phyloP scores from a whole-genome alignment of 306 rosid genomes.

The Vigna trinervia region DNA sequence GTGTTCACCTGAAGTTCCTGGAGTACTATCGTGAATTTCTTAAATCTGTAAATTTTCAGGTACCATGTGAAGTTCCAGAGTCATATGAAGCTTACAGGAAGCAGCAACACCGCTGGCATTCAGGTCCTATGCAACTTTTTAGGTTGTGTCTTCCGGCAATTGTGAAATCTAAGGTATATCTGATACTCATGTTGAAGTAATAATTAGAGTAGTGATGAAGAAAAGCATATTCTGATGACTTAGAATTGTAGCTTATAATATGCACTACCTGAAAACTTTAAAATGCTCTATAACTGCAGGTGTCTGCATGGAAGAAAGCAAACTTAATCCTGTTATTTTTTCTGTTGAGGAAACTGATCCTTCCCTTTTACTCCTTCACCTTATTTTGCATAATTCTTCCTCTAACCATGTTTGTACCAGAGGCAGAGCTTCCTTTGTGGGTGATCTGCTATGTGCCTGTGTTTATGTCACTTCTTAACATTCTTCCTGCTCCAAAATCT shows the following conservation, averaged over 20 bases:
- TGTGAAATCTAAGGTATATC: slow-evolving; percentile 76
- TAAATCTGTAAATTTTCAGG: slow-evolving; percentile 57
- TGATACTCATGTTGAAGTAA: slow-evolving; percentile 33
- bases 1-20: slow-evolving; percentile 24
- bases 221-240: slow-evolving; percentile 16
- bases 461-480: slow-evolving; percentile 87
- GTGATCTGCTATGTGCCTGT: slow-evolving; percentile 93
- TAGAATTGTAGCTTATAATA: slow-evolving; percentile 28
- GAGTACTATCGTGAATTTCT: slow-evolving; percentile 2
- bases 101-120: slow-evolving; percentile 99
- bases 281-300: slow-evolving; percentile 62
- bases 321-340: slow-evolving; percentile 89
- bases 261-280: slow-evolving; percentile 28
- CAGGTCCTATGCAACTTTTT: slow-evolving; percentile 98
- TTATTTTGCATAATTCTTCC: slow-evolving; percentile 96
- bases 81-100: slow-evolving; percentile 96
- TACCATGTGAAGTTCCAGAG: slow-evolving; percentile 92
- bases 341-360: slow-evolving; percentile 87
- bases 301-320: slow-evolving; percentile 85
- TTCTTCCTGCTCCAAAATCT: slow-evolving; percentile 93
- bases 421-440: slow-evolving; percentile 95
- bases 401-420: slow-evolving; percentile 93
- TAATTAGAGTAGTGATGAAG: slow-evolving; percentile 33
- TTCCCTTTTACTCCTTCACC: slow-evolving; percentile 95
- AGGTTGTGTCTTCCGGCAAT: slow-evolving; percentile 89